phyloP scores from a whole-genome alignment of 1,284 basidiomycete species.

The Marasmius sp. region DNA sequence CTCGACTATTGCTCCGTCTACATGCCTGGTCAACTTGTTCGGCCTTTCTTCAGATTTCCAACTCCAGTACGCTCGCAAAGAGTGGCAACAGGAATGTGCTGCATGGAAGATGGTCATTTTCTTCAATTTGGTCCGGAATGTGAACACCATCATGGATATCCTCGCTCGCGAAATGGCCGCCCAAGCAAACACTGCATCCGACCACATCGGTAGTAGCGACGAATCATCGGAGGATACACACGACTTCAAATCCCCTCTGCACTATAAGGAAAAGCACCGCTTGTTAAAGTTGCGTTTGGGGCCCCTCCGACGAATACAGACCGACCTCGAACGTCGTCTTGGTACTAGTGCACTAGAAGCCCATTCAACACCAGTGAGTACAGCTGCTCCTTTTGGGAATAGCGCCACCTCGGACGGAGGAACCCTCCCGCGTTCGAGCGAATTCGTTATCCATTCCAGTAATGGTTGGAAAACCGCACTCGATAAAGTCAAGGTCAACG shows the following conservation, averaged over 20 bases:
- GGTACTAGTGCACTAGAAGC: conserved; percentile 56
- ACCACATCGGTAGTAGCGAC: conserved; percentile 27
- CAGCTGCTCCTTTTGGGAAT: conserved; percentile 34
- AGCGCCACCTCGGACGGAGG: conserved; percentile 23
- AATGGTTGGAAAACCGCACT: conserved; percentile 64
- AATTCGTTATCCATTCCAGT: conserved; percentile 57
- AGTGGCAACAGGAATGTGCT: conserved; percentile 66
- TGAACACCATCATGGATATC: conserved; percentile 57
- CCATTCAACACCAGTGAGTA: conserved; percentile 33
- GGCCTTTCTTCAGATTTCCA: conserved; percentile 57
- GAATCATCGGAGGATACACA: conserved; percentile 35
- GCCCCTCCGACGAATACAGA: conserved; percentile 56
- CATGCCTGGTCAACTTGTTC: conserved; percentile 2
- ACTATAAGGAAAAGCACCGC: conserved; percentile 62
- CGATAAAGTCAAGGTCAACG: conserved; percentile 40
- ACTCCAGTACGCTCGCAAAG: conserved; percentile 60
- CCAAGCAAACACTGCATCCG: conserved; percentile 24
- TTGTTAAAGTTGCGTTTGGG: conserved; percentile 56
- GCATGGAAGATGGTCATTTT: conserved; percentile 76
- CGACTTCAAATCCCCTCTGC: conserved; percentile 37
- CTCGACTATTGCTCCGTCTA: neutral
- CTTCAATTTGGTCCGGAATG: conserved; percentile 71
- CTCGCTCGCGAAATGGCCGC: conserved; percentile 55
- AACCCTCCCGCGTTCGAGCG: conserved; percentile 28
- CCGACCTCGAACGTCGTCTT: conserved; percentile 58